Percentiles rank a stretch among this genome's conserved stretches.
phyloP scores from a whole-genome alignment of 2,329 filamentous ascomycete species.

The Alternaria postmessia region DNA sequence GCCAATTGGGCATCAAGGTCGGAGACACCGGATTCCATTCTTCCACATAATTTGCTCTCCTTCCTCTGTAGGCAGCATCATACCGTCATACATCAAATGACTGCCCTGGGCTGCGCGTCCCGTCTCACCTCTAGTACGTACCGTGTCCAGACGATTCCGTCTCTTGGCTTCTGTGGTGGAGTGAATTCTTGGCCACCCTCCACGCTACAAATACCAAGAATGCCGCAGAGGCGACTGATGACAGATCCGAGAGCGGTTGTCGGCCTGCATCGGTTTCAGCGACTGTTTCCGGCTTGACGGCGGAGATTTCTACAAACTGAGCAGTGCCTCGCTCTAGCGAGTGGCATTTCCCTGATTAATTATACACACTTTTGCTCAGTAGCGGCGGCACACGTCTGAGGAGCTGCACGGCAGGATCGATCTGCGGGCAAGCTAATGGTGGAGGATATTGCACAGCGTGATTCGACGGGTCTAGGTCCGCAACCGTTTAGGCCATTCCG shows the following conservation, averaged over 20 bases:
- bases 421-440: neutral
- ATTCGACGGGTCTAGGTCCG: conserved; percentile 1
- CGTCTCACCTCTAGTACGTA: neutral
- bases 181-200: neutral
- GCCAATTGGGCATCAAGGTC: neutral
- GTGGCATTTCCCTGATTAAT: neutral
- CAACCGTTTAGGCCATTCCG: neutral
- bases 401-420: neutral
- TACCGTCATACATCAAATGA: neutral
- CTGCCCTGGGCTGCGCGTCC: neutral
- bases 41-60: neutral
- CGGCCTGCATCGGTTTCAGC: neutral
- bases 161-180: neutral
- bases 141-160: neutral
- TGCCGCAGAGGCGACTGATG: neutral
- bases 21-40: neutral
- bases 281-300: neutral
- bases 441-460: neutral
- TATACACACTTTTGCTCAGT: neutral
- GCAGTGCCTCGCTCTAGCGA: neutral
- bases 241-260: neutral
- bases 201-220: neutral
- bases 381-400: neutral
- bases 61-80: neutral
- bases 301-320: neutral